Evolutionary conservation across 2,329 filamentous ascomycete genomes (phyloP).

Genomic region (Fusarium solani-melongenae): DNA sequence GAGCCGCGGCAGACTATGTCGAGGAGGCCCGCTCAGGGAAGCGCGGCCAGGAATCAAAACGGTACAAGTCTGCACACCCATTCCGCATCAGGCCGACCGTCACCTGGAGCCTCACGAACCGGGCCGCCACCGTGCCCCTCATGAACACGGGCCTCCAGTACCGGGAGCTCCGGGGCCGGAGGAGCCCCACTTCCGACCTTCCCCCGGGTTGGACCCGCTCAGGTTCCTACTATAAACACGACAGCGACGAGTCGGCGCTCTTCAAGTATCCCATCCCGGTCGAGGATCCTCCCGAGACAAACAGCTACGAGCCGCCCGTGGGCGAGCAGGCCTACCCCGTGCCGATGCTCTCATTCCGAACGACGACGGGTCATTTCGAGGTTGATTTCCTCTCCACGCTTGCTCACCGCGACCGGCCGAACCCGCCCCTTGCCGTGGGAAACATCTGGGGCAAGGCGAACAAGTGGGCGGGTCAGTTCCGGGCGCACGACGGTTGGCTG

Average conservation of each 20-base stretch:
- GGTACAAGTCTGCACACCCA: constrained; percentile 50
- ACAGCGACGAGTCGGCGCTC: constrained; percentile 51
- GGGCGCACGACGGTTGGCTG: constrained; percentile 59
- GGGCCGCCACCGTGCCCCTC: constrained; percentile 48
- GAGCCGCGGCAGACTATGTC: constrained; percentile 56
- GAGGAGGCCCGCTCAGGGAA: constrained; percentile 49
- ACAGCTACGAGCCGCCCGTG: constrained; percentile 44
- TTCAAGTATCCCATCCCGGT: constrained; percentile 58
- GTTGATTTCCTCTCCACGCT: constrained; percentile 54
- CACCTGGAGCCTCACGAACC: constrained; percentile 55
- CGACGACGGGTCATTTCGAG: constrained; percentile 53
- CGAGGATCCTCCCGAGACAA: constrained; percentile 46
- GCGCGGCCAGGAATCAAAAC: constrained; percentile 46
- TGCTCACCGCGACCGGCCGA: constrained; percentile 48
- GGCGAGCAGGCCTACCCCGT: constrained; percentile 50
- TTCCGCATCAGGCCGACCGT: constrained; percentile 54
- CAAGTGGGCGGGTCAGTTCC: constrained; percentile 55
- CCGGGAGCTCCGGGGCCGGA: constrained; percentile 52
- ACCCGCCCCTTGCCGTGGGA: constrained; percentile 56
- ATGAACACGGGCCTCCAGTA: constrained; percentile 52
- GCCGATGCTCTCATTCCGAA: constrained; percentile 54
- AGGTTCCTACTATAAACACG: constrained; percentile 52
- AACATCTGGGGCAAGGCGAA: constrained; percentile 53
- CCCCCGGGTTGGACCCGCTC: constrained; percentile 55
- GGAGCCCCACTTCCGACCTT: constrained; percentile 44